These are phyloP conservation scores for Gnetum montanum DNA, from an alignment of 75 land plant genomes.

Conservation along the genomic window DNA sequence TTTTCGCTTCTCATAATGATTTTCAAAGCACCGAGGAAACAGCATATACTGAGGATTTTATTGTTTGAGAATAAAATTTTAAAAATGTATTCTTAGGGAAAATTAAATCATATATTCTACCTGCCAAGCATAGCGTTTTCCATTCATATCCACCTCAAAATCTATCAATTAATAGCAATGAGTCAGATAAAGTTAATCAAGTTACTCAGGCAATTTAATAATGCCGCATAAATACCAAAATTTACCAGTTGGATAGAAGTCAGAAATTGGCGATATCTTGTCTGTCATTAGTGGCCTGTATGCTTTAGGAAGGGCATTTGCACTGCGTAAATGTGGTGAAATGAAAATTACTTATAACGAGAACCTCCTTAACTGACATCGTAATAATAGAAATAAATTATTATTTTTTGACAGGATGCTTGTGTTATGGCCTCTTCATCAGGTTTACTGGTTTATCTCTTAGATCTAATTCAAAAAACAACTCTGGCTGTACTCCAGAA, in stretches of 20 bases:
- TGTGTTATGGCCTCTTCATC: no score
- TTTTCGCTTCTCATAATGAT: no score
- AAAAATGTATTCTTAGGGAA: not conserved
- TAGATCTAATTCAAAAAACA: no score
- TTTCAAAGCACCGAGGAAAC: no score
- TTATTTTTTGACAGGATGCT: no score
- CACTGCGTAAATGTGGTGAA: slow-evolving; percentile 33
- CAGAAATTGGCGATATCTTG: slow-evolving; percentile 82
- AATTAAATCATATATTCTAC: slow-evolving; percentile 22
- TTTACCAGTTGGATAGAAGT: slow-evolving; percentile 87
- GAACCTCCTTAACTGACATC: no score
- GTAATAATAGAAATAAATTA: no score
- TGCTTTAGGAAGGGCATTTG: slow-evolving; percentile 76
- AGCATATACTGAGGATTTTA: no score
- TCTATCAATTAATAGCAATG: slow-evolving; percentile 29
- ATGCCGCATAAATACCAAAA: not conserved
- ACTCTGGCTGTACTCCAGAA: not conserved
- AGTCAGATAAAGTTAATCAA: slow-evolving; percentile 3
- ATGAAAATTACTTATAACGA: no score
- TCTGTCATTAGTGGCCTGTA: slow-evolving; percentile 85
- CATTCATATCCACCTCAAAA: slow-evolving; percentile 98
- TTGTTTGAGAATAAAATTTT: no score
- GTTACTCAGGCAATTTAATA: not conserved
- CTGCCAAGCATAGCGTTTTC: slow-evolving; percentile 94
- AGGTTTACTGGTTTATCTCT: no score